Evolutionary conservation across 305 asterid species (phyloP).

Genomic region (Solanum chacoense): DNA sequence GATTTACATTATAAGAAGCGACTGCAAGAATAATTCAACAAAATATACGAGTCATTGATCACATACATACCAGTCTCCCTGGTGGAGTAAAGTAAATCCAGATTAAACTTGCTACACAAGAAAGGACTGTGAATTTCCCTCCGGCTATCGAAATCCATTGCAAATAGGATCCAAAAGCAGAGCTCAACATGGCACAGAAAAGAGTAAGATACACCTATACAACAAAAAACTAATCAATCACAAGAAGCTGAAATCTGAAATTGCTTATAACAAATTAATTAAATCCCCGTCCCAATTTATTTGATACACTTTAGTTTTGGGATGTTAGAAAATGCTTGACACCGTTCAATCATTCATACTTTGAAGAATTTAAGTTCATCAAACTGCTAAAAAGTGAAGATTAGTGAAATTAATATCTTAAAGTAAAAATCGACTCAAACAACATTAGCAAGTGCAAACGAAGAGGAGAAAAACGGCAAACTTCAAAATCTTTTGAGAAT

Average conservation of each 20-base stretch:
- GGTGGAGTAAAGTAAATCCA: background rate
- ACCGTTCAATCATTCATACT: too few species aligned
- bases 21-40: background rate
- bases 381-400: too few species aligned
- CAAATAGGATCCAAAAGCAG: background rate
- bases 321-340: background rate
- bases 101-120: background rate
- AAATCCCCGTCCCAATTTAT: background rate
- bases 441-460: too few species aligned
- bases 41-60: background rate
- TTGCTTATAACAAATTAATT: background rate
- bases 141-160: too few species aligned
- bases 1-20: background rate
- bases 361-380: too few species aligned
- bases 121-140: background rate
- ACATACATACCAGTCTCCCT: background rate
- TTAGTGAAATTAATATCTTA: too few species aligned
- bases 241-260: background rate
- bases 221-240: background rate
- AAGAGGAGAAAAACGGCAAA: too few species aligned
- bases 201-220: background rate
- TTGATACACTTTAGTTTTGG: background rate
- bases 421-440: too few species aligned
- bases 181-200: background rate
- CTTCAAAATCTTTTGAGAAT: background rate